Evolutionary conservation across 2,329 filamentous ascomycete species (phyloP).

Genomic region (Juglanconis oblonga): DNA sequence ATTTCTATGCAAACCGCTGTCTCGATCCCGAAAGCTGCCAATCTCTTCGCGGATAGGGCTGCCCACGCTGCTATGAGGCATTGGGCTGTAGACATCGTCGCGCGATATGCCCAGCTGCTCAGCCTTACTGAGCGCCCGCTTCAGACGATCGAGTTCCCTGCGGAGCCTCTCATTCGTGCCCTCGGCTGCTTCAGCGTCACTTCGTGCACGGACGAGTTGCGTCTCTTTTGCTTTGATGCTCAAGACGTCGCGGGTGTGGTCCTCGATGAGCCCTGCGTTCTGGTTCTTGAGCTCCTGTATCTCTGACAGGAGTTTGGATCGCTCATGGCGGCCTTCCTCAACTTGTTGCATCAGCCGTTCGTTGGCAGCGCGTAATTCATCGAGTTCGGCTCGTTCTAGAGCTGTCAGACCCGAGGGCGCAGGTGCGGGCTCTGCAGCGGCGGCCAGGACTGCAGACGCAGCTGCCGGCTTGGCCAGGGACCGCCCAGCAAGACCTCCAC

Average conservation of each 20-base stretch:
- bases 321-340: constrained; percentile 80
- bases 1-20: constrained; percentile 9
- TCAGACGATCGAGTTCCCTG: constrained; percentile 87
- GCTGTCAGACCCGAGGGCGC: constrained; percentile 63
- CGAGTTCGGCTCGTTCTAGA: constrained; percentile 87
- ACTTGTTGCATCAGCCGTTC: constrained; percentile 72
- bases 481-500: constrained; percentile 80
- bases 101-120: constrained; percentile 41
- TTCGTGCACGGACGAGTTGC: constrained; percentile 86
- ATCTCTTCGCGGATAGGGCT: constrained; percentile 58
- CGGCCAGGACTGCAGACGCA: constrained; percentile 41
- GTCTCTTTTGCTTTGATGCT: constrained; percentile 99
- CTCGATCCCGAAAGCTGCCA: constrained; percentile 32
- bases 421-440: constrained; percentile 55
- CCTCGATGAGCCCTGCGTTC: constrained; percentile 94
- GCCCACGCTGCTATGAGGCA: constrained; percentile 32
- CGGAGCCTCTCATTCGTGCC: constrained; percentile 79
- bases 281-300: constrained; percentile 94
- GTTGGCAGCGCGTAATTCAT: constrained; percentile 81
- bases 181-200: constrained; percentile 85
- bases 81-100: constrained; percentile 14
- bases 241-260: constrained; percentile 90
- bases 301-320: constrained; percentile 77
- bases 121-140: constrained; percentile 73
- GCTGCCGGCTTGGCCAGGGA: constrained; percentile 74